Conservation (phyloP, 257 asterid species). For the Przewalskia tangutica region DNA sequence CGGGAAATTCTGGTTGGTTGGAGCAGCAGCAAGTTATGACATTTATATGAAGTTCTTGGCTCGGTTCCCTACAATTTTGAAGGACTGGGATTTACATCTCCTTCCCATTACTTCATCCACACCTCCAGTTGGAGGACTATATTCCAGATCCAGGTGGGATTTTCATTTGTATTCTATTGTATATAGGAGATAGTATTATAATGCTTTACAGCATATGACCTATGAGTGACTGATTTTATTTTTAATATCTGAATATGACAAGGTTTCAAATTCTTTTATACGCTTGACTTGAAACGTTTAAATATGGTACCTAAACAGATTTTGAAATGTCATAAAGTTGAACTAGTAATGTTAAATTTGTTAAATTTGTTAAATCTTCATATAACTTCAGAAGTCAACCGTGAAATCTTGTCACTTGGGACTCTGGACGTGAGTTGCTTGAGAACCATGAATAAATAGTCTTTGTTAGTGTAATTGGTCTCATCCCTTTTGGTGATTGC, state of each 20-base stretch:
- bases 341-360: neutral
- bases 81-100: conserved; percentile 73
- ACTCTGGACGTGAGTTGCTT: neutral
- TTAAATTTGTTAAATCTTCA: neutral
- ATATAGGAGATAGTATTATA: neutral
- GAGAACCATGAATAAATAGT: neutral
- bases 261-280: neutral
- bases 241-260: conserved; percentile 3
- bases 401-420: neutral
- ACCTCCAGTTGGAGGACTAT: conserved; percentile 34
- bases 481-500: neutral
- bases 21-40: conserved; percentile 44
- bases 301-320: conserved; percentile 2
- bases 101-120: conserved; percentile 60
- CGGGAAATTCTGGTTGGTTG: conserved; percentile 67
- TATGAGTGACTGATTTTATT: neutral
- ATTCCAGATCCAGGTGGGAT: conserved; percentile 47
- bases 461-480: neutral
- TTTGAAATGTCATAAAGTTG: neutral
- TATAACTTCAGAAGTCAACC: neutral
- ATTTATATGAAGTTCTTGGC: conserved; percentile 42
- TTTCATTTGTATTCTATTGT: neutral
- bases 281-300: neutral
- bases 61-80: conserved; percentile 49
- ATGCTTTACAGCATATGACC: neutral